These are phyloP conservation scores for Pseudocercospora musae DNA, from an alignment of 2,329 filamentous ascomycete genomes.

Conservation along the genomic window DNA sequence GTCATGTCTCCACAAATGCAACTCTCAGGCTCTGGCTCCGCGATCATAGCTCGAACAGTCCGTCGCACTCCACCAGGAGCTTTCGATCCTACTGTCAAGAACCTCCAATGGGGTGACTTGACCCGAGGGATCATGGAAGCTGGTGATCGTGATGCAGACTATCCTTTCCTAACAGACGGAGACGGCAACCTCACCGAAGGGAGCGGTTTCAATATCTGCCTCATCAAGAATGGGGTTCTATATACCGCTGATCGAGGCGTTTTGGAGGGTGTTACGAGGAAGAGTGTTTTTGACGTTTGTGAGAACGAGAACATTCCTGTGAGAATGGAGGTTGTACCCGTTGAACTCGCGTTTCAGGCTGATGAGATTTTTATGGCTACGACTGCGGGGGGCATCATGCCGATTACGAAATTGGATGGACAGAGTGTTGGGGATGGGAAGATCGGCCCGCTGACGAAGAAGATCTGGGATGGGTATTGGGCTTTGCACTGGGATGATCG, in stretches of 20 bases:
- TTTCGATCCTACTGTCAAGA: constrained; percentile 53
- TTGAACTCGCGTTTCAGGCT: constrained; percentile 40
- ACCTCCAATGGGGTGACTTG: constrained; percentile 49
- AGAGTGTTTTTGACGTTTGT: constrained; percentile 48
- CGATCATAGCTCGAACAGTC: constrained; percentile 48
- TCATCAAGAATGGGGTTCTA: constrained; percentile 46
- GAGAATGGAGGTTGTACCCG: constrained; percentile 43
- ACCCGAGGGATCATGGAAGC: constrained; percentile 48
- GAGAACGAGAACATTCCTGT: constrained; percentile 35
- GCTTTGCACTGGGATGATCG: constrained; percentile 44
- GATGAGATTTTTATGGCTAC: constrained; percentile 56
- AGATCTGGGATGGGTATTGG: constrained; percentile 54
- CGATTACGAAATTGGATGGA: constrained; percentile 49
- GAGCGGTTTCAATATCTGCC: constrained; percentile 49
- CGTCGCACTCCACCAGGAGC: constrained; percentile 45
- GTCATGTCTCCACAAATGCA: constrained; percentile 49
- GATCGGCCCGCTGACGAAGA: constrained; percentile 46
- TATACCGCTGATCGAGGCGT: constrained; percentile 50
- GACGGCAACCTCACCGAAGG: constrained; percentile 51
- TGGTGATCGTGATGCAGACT: constrained; percentile 45
- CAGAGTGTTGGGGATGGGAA: constrained; percentile 42
- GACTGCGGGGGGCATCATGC: constrained; percentile 54
- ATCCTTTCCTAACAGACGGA: constrained; percentile 52
- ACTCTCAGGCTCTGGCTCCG: constrained; percentile 37
- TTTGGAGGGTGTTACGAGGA: constrained; percentile 49